phyloP scores from a whole-genome alignment of 371 early-diverging fungal genomes.

The Mucor velutinosus region DNA sequence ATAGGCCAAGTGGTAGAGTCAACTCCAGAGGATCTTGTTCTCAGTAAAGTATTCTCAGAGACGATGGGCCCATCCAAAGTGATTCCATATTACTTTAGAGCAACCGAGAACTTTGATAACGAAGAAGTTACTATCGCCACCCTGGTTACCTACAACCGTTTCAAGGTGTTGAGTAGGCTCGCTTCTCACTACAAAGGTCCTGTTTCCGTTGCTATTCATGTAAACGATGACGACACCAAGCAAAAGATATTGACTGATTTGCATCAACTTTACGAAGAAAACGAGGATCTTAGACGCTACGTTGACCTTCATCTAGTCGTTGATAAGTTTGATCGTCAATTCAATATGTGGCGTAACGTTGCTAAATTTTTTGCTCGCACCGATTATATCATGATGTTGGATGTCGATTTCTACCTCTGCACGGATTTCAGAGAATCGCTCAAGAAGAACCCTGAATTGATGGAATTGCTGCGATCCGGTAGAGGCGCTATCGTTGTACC shows the following conservation, averaged over 20 bases:
- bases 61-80: slow-evolving; percentile 67
- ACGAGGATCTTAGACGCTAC: slow-evolving; percentile 56
- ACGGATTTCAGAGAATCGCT: slow-evolving; percentile 58
- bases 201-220: slow-evolving; percentile 68
- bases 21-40: slow-evolving; percentile 52
- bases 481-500: slow-evolving; percentile 64
- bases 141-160: slow-evolving; percentile 63
- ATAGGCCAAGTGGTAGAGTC: slow-evolving; percentile 13
- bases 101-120: slow-evolving; percentile 47
- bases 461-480: slow-evolving; percentile 45
- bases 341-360: slow-evolving; percentile 76
- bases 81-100: slow-evolving; percentile 63
- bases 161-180: slow-evolving; percentile 52
- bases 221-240: slow-evolving; percentile 58
- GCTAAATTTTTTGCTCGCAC: slow-evolving; percentile 70
- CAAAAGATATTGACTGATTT: slow-evolving; percentile 52
- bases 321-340: slow-evolving; percentile 69
- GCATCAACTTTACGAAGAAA: slow-evolving; percentile 50
- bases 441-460: slow-evolving; percentile 39
- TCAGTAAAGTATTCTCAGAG: slow-evolving; percentile 65
- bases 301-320: slow-evolving; percentile 69
- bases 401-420: slow-evolving; percentile 72
- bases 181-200: slow-evolving; percentile 67
- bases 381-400: slow-evolving; percentile 71
- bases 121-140: slow-evolving; percentile 70